Base-by-base conservation (phyloP, 352 stramenopile species). In the Phytophthora crassamura region DNA sequence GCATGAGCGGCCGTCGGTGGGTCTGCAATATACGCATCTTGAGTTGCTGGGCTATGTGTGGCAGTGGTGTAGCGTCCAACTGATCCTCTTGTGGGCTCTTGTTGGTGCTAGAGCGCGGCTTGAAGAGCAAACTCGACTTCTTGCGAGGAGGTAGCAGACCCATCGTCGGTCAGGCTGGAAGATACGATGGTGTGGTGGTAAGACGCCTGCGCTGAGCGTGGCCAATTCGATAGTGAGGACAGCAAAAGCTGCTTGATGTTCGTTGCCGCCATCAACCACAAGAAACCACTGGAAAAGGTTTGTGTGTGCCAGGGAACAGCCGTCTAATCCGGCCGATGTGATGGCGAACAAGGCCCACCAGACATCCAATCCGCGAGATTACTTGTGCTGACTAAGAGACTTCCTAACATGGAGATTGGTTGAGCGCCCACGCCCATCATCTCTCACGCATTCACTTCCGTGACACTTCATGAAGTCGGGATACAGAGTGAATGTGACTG, bases 21-120 rank as follows among this genome's bases (percentile, higher is more conserved):
- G 60, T 56, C 48, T 76, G 46, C 18, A 88, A 49, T 40, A 90
- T 85, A 40, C 82, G 75, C 56, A 74, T 64, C 70, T 90, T 90
- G 67, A 90, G 72, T 42, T 78, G 58, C 65, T 85, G 76, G 0
- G 76, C 78, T 41, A 86, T 74, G 1, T 71, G 49, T 18, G 78
- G 77, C 50, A 90, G 53, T 0, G 43, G 56, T 5, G 35, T 54
- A 7, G 34, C 56, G 14, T 10, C 34, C 10, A 58, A 30, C 1
- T 42, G 57, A n/a, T 71, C 48, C 9, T 70, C 55, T 11, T 33
- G 20, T 3, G 43, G 34, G 1, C 63, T 48, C 16, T 67, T 71
- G 34, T 30, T 52, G 3, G 48, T 20, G 16, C 34, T 62, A 16
- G 5, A 34, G 14, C 63, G 63, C 28, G 38, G 12, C 49, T 67